Evolutionary conservation across 75 land plant species (phyloP), one percentile per base, ranked within the genome.

Genomic region (Picea sitchensis): DNA sequence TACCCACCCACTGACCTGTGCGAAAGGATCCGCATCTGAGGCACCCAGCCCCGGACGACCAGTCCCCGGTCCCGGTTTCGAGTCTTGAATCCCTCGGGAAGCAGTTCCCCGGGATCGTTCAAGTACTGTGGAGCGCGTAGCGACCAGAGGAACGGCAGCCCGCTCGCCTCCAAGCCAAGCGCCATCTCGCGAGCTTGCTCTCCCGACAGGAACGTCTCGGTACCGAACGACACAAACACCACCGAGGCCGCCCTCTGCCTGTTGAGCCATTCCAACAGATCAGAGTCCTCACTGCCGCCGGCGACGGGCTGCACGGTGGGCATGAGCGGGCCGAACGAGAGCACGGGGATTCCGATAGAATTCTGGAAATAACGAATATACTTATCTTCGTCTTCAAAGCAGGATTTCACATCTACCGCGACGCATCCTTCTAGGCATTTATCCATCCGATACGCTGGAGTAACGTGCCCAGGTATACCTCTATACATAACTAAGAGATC

Each of bases 181-280:
- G 81, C 87, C 69, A 88, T 18, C 76, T 83, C 88, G 20, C 13
- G 54, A 23, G 75, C 58, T 23, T 84, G 75, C 20, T 84, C 81
- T 13, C 30, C 44, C 65, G 80, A 84, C 0, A 81, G 21, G 9
- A 38, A 20, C 5, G 65, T 81, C 32, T 84, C 80, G 54, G 87
- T 88, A 7, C 90, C 90, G 23, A 91, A 77, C 31, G 88, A 83
- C 3, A 86, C 78, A 51, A 82, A 88, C 11, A 85, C 75, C 6
- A 91, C 83, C 0, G 87, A 85, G 1, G 32, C 41, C 13, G 77
- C 77, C 15, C 71, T 31, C 30, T 78, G 91, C 30, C 44, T 56
- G 65, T 87, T 80, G 0, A 90, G 77, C 87, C 89, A 90, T 11
- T 58, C 23, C 4, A 82, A 63, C 5, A 79, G 41, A 3, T 31